These are phyloP conservation scores for Thermoascus crustaceus DNA, from an alignment of 2,329 filamentous ascomycete species.

Conservation along the genomic window DNA sequence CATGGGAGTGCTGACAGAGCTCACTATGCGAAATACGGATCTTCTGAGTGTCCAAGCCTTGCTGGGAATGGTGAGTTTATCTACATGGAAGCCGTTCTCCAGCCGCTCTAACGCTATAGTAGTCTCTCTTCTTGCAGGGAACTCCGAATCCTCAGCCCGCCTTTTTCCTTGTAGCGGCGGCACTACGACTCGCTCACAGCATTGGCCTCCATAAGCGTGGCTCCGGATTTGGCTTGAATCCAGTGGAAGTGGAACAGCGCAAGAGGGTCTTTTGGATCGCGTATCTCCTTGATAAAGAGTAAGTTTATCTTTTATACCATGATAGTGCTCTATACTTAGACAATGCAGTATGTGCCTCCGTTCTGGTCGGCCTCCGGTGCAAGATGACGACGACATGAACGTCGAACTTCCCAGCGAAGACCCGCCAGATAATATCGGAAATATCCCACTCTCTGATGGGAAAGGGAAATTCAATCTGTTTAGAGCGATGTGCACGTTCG, in stretches of 20 bases:
- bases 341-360: constrained; percentile 53
- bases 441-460: constrained; percentile 81
- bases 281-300: constrained; percentile 66
- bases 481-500: constrained; percentile 82
- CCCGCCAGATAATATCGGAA: constrained; percentile 85
- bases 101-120: constrained; percentile 9
- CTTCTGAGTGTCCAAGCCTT: constrained; percentile 89
- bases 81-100: neutral
- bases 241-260: constrained; percentile 86
- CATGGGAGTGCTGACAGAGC: constrained; percentile 82
- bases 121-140: constrained; percentile 83
- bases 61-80: constrained; percentile 64
- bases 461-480: constrained; percentile 94
- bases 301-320: constrained; percentile 14
- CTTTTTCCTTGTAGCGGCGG: constrained; percentile 82
- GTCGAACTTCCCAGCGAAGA: constrained; percentile 89
- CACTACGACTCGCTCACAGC: constrained; percentile 82
- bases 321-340: constrained; percentile 10
- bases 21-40: constrained; percentile 94
- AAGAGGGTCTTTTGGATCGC: constrained; percentile 72
- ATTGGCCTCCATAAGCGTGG: constrained; percentile 93
- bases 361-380: constrained; percentile 62
- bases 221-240: constrained; percentile 85
- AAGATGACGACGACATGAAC: constrained; percentile 83
- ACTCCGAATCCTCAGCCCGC: constrained; percentile 94